Conservation (phyloP, 2,329 filamentous ascomycete genomes). For the Metarhizium brunneum region DNA sequence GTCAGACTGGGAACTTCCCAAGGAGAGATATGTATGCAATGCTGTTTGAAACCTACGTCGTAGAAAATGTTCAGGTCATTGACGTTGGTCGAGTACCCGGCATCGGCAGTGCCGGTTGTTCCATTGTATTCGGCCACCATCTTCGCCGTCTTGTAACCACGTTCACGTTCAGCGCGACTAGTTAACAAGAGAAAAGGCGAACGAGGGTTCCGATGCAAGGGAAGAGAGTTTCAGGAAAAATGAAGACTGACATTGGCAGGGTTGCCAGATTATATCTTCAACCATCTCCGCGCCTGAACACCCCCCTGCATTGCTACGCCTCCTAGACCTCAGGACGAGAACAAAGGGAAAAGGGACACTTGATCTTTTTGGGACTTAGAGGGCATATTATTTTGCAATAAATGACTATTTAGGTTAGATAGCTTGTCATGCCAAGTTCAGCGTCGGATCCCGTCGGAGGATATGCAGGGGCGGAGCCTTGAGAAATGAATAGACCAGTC, state of each 20-base stretch:
- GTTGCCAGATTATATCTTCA: background rate
- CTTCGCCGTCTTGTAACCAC: slow-evolving; percentile 5
- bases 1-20: background rate
- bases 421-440: background rate
- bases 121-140: slow-evolving; percentile 39
- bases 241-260: background rate
- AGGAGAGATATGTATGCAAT: background rate
- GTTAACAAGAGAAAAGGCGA: background rate
- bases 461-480: background rate
- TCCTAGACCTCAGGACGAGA: background rate
- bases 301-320: background rate
- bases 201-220: background rate
- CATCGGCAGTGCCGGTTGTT: slow-evolving; percentile 37
- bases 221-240: no score
- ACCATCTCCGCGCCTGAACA: no score
- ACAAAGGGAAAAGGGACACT: background rate
- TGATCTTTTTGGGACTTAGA: background rate
- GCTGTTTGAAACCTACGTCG: slow-evolving; percentile 42
- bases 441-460: background rate
- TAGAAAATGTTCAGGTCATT: slow-evolving; percentile 81
- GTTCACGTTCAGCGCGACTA: background rate
- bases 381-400: background rate
- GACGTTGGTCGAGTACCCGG: slow-evolving; percentile 39
- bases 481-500: background rate
- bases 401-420: background rate